These are phyloP conservation scores for Botryosphaeria dothidea DNA, from an alignment of 2,329 filamentous ascomycete genomes.

Conservation along the genomic window DNA sequence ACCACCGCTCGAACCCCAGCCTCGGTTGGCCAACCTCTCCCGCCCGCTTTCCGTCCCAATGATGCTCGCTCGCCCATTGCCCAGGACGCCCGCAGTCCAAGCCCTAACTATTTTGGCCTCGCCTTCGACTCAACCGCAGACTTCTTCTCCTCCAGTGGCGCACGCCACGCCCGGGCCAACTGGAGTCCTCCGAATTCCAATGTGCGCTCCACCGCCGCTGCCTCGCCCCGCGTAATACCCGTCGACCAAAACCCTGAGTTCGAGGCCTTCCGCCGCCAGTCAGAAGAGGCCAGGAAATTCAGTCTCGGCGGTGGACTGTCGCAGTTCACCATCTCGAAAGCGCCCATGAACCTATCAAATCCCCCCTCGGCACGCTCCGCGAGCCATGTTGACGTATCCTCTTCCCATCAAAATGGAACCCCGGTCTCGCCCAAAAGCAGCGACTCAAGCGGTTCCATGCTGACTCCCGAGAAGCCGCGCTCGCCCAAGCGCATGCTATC, in stretches of 20 bases:
- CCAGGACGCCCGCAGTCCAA: slow-evolving; percentile 47
- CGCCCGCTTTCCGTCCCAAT: slow-evolving; percentile 31
- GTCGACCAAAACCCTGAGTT: slow-evolving; percentile 79
- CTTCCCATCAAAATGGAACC: slow-evolving; percentile 1
- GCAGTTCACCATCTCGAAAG: slow-evolving; percentile 37
- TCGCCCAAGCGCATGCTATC: slow-evolving; percentile 53
- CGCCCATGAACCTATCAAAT: slow-evolving; percentile 5
- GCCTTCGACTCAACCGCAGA: slow-evolving; percentile 63
- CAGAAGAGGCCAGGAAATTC: slow-evolving; percentile 61
- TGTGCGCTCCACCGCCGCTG: slow-evolving; percentile 68
- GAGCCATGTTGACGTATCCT: neutral
- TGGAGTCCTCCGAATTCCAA: slow-evolving; percentile 75
- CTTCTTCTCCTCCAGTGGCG: slow-evolving; percentile 61
- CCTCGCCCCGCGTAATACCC: slow-evolving; percentile 68
- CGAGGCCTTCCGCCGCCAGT: slow-evolving; percentile 73
- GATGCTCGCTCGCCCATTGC: slow-evolving; percentile 34
- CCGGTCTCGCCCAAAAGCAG: neutral
- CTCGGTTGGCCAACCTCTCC: slow-evolving; percentile 25
- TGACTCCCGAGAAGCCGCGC: slow-evolving; percentile 28
- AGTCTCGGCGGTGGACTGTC: slow-evolving; percentile 42
- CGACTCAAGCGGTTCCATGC: slow-evolving; percentile 12
- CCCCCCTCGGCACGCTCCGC: slow-evolving; percentile 6
- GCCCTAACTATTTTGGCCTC: slow-evolving; percentile 87
- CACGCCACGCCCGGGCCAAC: slow-evolving; percentile 65
- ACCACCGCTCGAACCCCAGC: slow-evolving; percentile 27